phyloP scores from a whole-genome alignment of 768 basidiomycete species.

The Rhodotorula taiwanensis region DNA sequence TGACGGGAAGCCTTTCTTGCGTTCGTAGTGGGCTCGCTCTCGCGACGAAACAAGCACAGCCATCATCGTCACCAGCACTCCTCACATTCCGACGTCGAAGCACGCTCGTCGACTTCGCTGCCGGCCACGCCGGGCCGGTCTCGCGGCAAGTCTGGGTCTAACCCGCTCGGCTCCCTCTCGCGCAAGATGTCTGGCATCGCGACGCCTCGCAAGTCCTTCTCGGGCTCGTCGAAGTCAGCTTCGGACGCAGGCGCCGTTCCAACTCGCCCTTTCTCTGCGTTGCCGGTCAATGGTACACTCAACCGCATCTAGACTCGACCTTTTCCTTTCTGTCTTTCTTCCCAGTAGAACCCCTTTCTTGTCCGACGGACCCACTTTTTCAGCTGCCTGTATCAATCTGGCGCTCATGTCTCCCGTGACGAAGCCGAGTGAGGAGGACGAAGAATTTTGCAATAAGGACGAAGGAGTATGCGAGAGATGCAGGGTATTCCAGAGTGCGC shows the following conservation, averaged over 20 bases:
- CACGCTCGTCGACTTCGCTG: constrained; percentile 4
- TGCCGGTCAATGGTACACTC: background rate
- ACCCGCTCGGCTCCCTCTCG: constrained; percentile 20
- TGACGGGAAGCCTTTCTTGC: no score
- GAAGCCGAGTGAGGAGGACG: no score
- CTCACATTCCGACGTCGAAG: background rate
- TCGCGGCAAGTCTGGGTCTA: constrained; percentile 1
- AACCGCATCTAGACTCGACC: background rate
- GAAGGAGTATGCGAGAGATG: no score
- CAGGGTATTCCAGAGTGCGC: no score
- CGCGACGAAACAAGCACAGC: constrained; percentile 11
- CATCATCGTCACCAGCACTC: background rate
- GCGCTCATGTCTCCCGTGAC: no score
- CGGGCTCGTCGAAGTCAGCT: background rate
- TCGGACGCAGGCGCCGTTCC: background rate
- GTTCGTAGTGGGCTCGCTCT: constrained; percentile 23
- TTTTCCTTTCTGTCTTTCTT: background rate
- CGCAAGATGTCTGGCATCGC: constrained; percentile 2
- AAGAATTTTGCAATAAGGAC: no score
- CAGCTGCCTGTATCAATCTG: no score
- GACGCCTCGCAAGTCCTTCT: constrained; percentile 2
- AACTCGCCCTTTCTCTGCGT: background rate
- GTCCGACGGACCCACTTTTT: no score
- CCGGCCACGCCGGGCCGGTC: constrained; percentile 4
- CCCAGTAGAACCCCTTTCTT: no score